Base-by-base conservation (phyloP, 1,284 basidiomycete genomes). In the Cutaneotrichosporon sp. region DNA sequence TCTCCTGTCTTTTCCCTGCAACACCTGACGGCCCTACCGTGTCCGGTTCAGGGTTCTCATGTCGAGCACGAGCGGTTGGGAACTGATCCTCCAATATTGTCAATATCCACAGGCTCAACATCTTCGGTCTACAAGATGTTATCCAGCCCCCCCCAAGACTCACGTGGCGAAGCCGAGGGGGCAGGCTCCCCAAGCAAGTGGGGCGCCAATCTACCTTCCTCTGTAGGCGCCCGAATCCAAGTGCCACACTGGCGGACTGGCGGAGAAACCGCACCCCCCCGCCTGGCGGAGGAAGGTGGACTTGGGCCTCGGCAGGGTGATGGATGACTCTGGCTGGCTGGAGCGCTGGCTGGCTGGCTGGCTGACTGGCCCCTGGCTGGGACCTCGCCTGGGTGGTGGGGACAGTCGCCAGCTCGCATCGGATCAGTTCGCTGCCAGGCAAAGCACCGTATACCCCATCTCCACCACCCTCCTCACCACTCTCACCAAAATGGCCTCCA, bases 401-500 rank as follows among this genome's bases (percentile, higher is more conserved):
- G 20, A 42, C 22, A n/a, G 7, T 46, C 22, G 45, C 29, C 29
- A 29, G 22, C 45, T 46, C 45, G 45, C 45, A 46, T 46, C 45
- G 45, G 47, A 50, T 50, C 47, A 50, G 47, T 27, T 50, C 47
- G 47, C 54, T 45, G n/a, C 54, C 33, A 31, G 38, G 25, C 53
- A 54, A 31, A 43, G 10, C 47, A 50, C 47, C 47, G 34, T 55
- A 49, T 57, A 57, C 56, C 49, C 49, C 34, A 55, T 59, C 63
- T 57, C 58, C 57, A 46, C 52, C 59, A 53, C 55, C 62, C 50
- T 60, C 49, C 67, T 46, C 56, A 57, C 55, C 52, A 62, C 51
- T 59, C 58, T 54, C 54, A 38, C 54, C 56, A 76, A 72, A 70
- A 79, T 79, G 78, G 73, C 77, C 64, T 75, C 73, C 64, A 72